Base-by-base conservation (phyloP, 225 moss, liverwort and hornwort species). In the Thuidium tamariscinum region DNA sequence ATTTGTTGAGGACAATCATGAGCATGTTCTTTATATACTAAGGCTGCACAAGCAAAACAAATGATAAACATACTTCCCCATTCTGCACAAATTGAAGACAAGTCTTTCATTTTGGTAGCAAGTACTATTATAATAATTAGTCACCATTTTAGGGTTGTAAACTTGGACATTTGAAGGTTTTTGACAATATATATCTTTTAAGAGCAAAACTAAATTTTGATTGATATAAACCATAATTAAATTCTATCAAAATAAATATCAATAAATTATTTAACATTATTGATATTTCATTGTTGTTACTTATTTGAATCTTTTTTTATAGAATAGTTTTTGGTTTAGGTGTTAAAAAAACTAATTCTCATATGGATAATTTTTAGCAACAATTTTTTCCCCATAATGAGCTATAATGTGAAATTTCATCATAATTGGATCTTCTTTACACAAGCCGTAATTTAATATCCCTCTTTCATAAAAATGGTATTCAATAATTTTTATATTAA, bases 11-110 rank as follows among this genome's bases (percentile, higher is more conserved):
- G 65, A 10, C 63, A 90, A 67, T 57, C 82, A 29, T 8, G 46
- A 85, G 61, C 13, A 26, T 91, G 85, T 15, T 89, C 89, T 73
- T 91, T 77, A 67, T 91, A 91, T 10, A 91, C 54, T 82, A 91
- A 74, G 37, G 85, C 68, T 36, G 60, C 87, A 78, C 89, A 91
- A 65, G 91, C 87, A 49, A 89, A 36, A 61, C 84, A 87, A 85
- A 91, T 87, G 4, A 91, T 4, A 41, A 42, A 57, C 85, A 91
- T 89, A 70, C 85, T 87, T 89, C 72, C 78, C 89, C 85, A 89
- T 87, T 87, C 74, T 73, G 82, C 77, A 87, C 72, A 89, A 84
- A 81, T 66, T n/a, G 72, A 44, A 88, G 36, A 51, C 7, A 83
- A 46, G 2, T 87, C 76, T 39, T 86, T 77, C 89, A 91, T 91